Conservation (phyloP, 2,329 filamentous ascomycete species). For the Diaporthe humulicola region DNA sequence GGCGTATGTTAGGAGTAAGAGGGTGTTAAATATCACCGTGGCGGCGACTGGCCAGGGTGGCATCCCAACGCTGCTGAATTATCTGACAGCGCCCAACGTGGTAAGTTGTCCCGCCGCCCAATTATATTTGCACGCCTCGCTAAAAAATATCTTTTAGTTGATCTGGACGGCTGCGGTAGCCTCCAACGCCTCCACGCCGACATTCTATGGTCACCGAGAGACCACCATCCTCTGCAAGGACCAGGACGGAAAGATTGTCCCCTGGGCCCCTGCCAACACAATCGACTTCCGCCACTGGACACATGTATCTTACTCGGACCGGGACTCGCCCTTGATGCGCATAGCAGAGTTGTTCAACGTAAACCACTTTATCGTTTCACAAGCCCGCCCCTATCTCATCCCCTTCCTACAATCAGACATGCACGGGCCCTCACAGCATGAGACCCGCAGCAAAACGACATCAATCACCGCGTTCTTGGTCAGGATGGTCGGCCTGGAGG, state of each 20-base stretch:
- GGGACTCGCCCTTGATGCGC: conserved; percentile 74
- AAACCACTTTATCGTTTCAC: conserved; percentile 95
- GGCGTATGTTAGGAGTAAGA: conserved; percentile 86
- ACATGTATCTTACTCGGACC: conserved; percentile 73
- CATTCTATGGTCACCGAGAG: conserved; percentile 75
- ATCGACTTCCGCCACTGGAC: conserved; percentile 77
- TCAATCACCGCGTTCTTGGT: conserved; percentile 71
- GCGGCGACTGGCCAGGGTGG: conserved; percentile 80
- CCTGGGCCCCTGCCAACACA: conserved; percentile 77
- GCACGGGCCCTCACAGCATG: conserved; percentile 77
- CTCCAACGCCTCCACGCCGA: conserved; percentile 76
- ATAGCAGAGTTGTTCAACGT: conserved; percentile 90
- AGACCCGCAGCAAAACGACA: conserved; percentile 69
- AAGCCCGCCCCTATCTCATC: conserved; percentile 89
- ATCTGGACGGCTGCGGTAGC: conserved; percentile 85
- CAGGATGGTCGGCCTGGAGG: conserved; percentile 79
- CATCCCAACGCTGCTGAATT: conserved; percentile 88
- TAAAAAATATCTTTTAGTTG: conserved; percentile 61
- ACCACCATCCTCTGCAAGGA: conserved; percentile 83
- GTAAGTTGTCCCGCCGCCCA: conserved; percentile 63
- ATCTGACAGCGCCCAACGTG: conserved; percentile 93
- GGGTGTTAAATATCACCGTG: conserved; percentile 92
- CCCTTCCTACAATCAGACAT: conserved; percentile 87
- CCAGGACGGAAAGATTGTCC: conserved; percentile 77
- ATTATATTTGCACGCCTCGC: too few species aligned